Evolutionary conservation across 164 flowering plant species (phyloP).

Genomic region (Vitis amurensis): DNA sequence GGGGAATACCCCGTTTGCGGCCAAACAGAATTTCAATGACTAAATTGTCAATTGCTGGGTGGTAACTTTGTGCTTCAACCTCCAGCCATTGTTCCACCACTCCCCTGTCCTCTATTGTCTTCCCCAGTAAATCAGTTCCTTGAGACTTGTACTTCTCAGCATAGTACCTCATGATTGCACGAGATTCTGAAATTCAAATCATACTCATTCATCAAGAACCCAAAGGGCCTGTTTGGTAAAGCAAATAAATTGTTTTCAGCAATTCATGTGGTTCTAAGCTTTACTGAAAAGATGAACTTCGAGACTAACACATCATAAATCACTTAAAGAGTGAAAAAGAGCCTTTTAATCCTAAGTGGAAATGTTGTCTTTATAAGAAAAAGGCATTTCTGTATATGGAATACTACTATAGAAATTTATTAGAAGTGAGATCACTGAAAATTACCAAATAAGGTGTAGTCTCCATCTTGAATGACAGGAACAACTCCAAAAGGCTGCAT

Average conservation of each 20-base stretch:
- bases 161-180: constrained; percentile 46
- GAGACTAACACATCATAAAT: too few relatives aligned
- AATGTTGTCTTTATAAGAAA: too few relatives aligned
- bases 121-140: constrained; percentile 43
- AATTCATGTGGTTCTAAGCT: too few relatives aligned
- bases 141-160: constrained; percentile 44
- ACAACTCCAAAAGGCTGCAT: constrained; percentile 37
- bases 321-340: too few relatives aligned
- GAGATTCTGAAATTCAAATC: constrained; percentile 28
- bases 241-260: too few relatives aligned
- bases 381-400: too few relatives aligned
- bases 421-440: neutral
- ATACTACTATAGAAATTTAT: too few relatives aligned
- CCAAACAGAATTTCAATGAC: constrained; percentile 27
- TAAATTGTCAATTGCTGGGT: constrained; percentile 31
- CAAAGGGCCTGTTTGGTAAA: too few relatives aligned
- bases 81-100: constrained; percentile 52
- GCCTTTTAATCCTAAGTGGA: too few relatives aligned
- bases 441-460: constrained; percentile 28
- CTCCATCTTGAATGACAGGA: constrained; percentile 40
- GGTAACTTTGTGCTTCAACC: constrained; percentile 40
- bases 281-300: too few relatives aligned
- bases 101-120: constrained; percentile 38
- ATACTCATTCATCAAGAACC: too few relatives aligned
- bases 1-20: constrained; percentile 26